A percentile compares a stretch with the other conserved stretches of the same genome.
Evolutionary conservation across 1,284 basidiomycete species (phyloP).

Genomic region (Schizopora paradoxa): DNA sequence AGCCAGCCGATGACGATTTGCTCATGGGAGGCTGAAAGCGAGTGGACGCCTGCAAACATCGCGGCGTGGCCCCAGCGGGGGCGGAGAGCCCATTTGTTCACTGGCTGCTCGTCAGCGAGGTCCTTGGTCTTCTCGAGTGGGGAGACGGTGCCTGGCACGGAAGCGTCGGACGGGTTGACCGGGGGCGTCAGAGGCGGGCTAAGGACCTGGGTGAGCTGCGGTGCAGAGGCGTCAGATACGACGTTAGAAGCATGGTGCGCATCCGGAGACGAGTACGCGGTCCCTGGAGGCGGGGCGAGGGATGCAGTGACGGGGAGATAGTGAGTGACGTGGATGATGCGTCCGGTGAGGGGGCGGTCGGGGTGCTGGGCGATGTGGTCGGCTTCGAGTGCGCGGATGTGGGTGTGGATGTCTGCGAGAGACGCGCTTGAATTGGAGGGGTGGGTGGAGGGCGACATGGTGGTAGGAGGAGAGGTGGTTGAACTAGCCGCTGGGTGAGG

Average conservation of each 20-base stretch:
- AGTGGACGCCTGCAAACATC: conserved; percentile 91
- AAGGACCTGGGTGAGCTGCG: conserved; percentile 48
- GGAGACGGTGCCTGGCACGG: conserved; percentile 21
- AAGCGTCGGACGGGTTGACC: conserved; percentile 37
- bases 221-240: conserved; percentile 24
- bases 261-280: no score
- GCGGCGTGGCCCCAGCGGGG: conserved; percentile 90
- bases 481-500: no score
- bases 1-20: conserved; percentile 94
- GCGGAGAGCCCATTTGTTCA: conserved; percentile 64
- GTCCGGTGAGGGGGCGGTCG: conserved; percentile 70
- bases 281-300: conserved; percentile 35
- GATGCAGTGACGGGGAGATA: conserved; percentile 69
- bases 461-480: no score
- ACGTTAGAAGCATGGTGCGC: no score
- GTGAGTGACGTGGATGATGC: conserved; percentile 85
- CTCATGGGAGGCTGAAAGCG: conserved; percentile 76
- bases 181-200: conserved; percentile 70
- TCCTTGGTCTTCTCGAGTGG: conserved; percentile 20
- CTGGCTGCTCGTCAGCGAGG: conserved; percentile 13
- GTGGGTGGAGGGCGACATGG: no score
- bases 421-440: no score
- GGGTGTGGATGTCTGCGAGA: no score
- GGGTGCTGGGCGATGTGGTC: conserved; percentile 63
- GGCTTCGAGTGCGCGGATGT: conserved; percentile 57